A percentile compares a stretch with the other conserved stretches of the same genome.
phyloP scores from a whole-genome alignment of 176 grass and related monocot genomes.

The Phoenix dactylifera region DNA sequence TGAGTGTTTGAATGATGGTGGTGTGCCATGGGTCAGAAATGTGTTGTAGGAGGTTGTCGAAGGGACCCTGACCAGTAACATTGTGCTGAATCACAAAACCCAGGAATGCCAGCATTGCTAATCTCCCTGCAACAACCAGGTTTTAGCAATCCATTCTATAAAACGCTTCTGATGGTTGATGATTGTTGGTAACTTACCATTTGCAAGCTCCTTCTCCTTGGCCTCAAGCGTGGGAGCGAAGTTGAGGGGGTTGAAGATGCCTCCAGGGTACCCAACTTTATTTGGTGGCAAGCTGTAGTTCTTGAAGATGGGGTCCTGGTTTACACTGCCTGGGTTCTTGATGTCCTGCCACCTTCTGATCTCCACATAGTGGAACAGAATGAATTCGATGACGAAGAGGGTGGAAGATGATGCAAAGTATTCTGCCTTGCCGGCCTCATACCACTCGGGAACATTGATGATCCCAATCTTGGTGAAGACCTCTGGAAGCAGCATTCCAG shows the following conservation, averaged over 20 bases:
- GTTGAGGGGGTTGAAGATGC: conserved; percentile 23
- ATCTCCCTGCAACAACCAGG: background rate
- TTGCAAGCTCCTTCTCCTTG: conserved; percentile 10
- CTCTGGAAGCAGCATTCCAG: conserved; percentile 85
- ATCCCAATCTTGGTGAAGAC: conserved; percentile 60
- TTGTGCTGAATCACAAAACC: conserved; percentile 14
- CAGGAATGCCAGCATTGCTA: conserved; percentile 19
- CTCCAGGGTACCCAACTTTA: conserved; percentile 13
- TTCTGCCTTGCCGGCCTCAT: conserved; percentile 70
- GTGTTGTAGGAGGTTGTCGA: conserved; percentile 15
- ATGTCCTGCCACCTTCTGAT: conserved; percentile 19
- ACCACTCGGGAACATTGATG: conserved; percentile 62
- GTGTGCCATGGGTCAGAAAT: conserved; percentile 20
- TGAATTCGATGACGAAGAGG: conserved; percentile 21
- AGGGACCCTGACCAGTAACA: conserved; percentile 12
- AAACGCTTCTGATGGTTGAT: too few species aligned
- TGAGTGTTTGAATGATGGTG: conserved; percentile 11
- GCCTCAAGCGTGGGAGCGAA: conserved; percentile 46
- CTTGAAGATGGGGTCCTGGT: conserved; percentile 19
- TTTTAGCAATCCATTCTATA: too few species aligned
- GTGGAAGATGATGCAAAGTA: conserved; percentile 62
- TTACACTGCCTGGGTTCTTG: conserved; percentile 9
- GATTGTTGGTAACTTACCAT: background rate
- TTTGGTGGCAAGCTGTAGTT: conserved; percentile 19
- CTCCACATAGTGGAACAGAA: conserved; percentile 40